Conservation (phyloP, 1,284 basidiomycete species). For the Apiotrichum laibachii region DNA sequence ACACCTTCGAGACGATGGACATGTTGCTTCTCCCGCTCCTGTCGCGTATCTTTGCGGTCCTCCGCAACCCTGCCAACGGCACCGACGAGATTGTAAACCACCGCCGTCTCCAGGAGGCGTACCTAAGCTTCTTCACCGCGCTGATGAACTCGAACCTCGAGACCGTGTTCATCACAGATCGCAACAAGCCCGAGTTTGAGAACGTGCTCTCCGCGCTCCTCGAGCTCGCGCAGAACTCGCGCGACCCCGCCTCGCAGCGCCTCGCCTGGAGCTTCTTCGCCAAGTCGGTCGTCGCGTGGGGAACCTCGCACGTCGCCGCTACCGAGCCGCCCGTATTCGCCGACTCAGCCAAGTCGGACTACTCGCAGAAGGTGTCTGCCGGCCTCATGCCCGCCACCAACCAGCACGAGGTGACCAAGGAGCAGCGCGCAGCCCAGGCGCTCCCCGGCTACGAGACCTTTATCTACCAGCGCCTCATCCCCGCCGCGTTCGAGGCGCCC, state of each 20-base stretch:
- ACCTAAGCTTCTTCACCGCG: constrained; percentile 77
- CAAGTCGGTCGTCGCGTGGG: constrained; percentile 71
- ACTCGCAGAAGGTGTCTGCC: constrained; percentile 52
- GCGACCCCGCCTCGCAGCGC: constrained; percentile 73
- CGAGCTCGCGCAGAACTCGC: constrained; percentile 65
- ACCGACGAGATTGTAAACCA: constrained; percentile 87
- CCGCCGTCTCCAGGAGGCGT: constrained; percentile 84
- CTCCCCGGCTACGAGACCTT: constrained; percentile 91
- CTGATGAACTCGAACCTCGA: constrained; percentile 79
- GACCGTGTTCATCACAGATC: constrained; percentile 69
- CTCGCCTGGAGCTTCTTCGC: constrained; percentile 78
- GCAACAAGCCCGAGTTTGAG: constrained; percentile 77
- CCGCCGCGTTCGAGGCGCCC: constrained; percentile 77
- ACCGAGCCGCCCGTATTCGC: constrained; percentile 43
- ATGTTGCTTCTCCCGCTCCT: constrained; percentile 84
- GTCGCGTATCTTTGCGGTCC: constrained; percentile 73
- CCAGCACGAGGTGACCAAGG: constrained; percentile 40
- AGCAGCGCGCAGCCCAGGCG: constrained; percentile 52
- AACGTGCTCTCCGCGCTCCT: constrained; percentile 66
- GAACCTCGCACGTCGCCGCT: constrained; percentile 56
- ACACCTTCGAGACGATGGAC: constrained; percentile 68
- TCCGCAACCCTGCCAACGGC: constrained; percentile 78
- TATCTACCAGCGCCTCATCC: constrained; percentile 83
- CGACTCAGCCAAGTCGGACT: constrained; percentile 37
- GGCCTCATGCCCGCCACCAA: constrained; percentile 35